phyloP scores from a whole-genome alignment of 1,284 basidiomycete genomes.

The Cryptococcus sp. region DNA sequence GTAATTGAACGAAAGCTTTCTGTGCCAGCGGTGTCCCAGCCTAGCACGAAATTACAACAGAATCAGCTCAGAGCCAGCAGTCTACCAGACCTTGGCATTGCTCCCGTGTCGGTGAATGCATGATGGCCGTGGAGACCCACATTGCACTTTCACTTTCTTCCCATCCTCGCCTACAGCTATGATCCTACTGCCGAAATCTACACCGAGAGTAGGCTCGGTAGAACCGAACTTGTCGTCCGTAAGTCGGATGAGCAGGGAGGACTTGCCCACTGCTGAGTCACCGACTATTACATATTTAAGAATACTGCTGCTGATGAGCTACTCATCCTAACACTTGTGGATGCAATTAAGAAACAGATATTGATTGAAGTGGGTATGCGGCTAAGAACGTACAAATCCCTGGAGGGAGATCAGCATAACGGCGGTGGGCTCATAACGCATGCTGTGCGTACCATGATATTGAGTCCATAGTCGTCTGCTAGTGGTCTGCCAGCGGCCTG shows the following conservation, averaged over 20 bases:
- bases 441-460: conserved; percentile 22
- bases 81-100: not conserved
- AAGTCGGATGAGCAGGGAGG: conserved; percentile 41
- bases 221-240: conserved; percentile 44
- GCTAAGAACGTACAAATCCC: conserved; percentile 4
- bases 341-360: not conserved
- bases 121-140: conserved; percentile 33
- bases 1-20: conserved; percentile 66
- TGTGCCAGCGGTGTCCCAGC: conserved; percentile 52
- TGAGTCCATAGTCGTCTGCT: conserved; percentile 18
- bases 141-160: conserved; percentile 50
- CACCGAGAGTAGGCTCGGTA: conserved; percentile 47
- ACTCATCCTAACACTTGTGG: not conserved
- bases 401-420: not conserved
- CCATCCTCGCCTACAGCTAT: conserved; percentile 37
- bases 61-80: not conserved
- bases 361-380: not conserved
- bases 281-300: conserved; percentile 51
- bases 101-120: not conserved
- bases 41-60: conserved; percentile 14
- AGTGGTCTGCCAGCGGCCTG: too few relatives aligned
- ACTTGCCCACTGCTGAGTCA: conserved; percentile 48
- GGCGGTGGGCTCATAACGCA: not conserved
- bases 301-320: conserved; percentile 26
- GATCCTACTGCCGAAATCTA: conserved; percentile 48